Conservation (phyloP, 345 rosid genomes). For the Dovyalis caffra region DNA sequence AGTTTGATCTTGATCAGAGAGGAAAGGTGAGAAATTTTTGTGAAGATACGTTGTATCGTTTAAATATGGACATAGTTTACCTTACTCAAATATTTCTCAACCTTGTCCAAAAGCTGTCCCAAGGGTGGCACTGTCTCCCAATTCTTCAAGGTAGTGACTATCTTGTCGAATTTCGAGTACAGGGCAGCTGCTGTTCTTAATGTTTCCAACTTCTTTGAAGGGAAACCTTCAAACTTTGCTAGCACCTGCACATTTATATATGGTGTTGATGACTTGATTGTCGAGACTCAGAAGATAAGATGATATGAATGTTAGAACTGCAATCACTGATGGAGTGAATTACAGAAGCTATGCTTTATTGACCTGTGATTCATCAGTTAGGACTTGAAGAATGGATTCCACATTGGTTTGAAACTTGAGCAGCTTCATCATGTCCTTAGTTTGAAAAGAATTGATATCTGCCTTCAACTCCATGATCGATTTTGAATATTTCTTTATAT, state of each 20-base stretch:
- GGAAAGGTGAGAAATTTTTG: background rate
- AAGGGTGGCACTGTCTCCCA: conserved; percentile 16
- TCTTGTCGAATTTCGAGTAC: conserved; percentile 15
- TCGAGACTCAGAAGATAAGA: background rate
- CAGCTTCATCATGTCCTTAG: conserved; percentile 19
- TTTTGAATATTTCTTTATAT: conserved; percentile 4
- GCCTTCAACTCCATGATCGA: conserved; percentile 4
- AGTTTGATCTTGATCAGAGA: conserved; percentile 10
- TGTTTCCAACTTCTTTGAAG: conserved; percentile 25
- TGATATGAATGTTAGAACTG: background rate
- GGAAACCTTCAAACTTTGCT: conserved; percentile 25
- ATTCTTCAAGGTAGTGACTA: conserved; percentile 7
- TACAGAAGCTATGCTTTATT: background rate
- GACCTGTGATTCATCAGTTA: conserved; percentile 22
- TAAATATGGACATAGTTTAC: background rate
- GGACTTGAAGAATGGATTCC: conserved; percentile 6
- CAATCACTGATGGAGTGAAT: background rate
- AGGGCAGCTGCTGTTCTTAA: conserved; percentile 21
- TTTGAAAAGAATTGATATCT: conserved; percentile 15
- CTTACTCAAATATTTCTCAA: conserved; percentile 20
- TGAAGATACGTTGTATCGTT: background rate
- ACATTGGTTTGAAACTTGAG: conserved; percentile 11
- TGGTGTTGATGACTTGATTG: background rate
- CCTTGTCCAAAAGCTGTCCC: conserved; percentile 9
- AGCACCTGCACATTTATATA: conserved; percentile 16